Conservation (phyloP, 768 basidiomycete genomes). For the Lenzites betulinus region DNA sequence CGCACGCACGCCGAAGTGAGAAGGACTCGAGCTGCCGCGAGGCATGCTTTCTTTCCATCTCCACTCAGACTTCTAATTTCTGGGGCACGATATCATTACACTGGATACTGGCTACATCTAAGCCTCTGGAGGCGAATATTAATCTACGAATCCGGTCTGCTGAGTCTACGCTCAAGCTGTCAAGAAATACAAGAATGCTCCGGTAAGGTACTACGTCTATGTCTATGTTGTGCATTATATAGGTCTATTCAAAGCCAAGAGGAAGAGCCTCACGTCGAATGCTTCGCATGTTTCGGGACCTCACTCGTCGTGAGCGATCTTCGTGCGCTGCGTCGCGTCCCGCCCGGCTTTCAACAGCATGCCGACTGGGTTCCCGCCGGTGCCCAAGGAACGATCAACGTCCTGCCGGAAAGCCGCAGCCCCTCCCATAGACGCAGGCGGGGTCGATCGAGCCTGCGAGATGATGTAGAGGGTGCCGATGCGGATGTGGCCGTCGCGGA, state of each 20-base stretch:
- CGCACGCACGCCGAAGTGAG: too few species aligned
- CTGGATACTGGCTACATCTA: too few species aligned
- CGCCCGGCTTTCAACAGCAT: constrained; percentile 85
- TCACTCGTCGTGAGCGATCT: constrained; percentile 45
- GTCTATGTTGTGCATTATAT: neutral
- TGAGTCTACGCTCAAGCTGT: neutral
- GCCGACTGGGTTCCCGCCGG: constrained; percentile 86
- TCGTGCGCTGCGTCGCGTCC: constrained; percentile 77
- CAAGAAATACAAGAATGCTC: neutral
- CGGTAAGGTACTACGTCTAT: neutral
- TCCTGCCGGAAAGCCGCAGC: neutral
- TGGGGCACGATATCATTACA: too few species aligned
- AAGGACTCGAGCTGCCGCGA: too few species aligned
- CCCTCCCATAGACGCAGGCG: constrained; percentile 40
- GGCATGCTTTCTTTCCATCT: too few species aligned
- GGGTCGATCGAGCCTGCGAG: constrained; percentile 70
- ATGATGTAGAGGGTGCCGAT: constrained; percentile 89
- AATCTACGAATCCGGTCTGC: neutral
- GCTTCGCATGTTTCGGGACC: neutral
- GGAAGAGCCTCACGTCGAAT: neutral
- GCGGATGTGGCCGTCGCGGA: constrained; percentile 88
- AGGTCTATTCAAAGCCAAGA: neutral
- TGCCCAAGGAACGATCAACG: constrained; percentile 68
- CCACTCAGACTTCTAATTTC: too few species aligned
- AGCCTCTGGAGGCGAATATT: neutral